These are phyloP conservation scores for Hansfordia pulvinata DNA, from an alignment of 2,329 filamentous ascomycete genomes.

Conservation along the genomic window DNA sequence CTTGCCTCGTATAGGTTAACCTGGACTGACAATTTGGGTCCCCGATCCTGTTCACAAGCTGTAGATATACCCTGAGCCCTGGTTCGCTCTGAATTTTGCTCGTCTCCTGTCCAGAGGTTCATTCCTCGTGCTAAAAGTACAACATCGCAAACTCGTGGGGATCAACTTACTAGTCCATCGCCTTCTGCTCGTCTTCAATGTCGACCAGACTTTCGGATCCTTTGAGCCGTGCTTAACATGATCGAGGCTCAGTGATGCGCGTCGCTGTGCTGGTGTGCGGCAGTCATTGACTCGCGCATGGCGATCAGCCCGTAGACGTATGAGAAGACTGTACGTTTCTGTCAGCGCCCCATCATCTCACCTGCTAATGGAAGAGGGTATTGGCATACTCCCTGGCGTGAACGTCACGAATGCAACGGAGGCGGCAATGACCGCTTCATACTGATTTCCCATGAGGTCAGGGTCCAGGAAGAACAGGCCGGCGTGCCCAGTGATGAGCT, in stretches of 20 bases:
- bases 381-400: conserved; percentile 28
- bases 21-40: no score
- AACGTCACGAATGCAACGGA: conserved; percentile 28
- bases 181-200: no score
- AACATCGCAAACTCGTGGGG: no score
- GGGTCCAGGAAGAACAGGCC: conserved; percentile 39
- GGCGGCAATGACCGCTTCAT: conserved; percentile 28
- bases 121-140: no score
- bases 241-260: conserved; percentile 6
- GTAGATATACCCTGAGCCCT: no score
- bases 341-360: conserved; percentile 7
- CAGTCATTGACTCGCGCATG: conserved; percentile 28
- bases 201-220: no score
- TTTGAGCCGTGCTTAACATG: conserved; percentile 6
- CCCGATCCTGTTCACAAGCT: no score
- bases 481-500: conserved; percentile 27
- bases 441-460: conserved; percentile 22
- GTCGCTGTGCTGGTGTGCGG: no score
- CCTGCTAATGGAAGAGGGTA: neutral
- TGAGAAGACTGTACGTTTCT: conserved; percentile 24
- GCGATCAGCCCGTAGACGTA: conserved; percentile 34
- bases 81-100: no score
- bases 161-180: no score
- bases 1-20: no score
- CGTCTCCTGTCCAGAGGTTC: no score